Conservation (phyloP, 2,329 filamentous ascomycete genomes). For the Delphinella strobiligena region DNA sequence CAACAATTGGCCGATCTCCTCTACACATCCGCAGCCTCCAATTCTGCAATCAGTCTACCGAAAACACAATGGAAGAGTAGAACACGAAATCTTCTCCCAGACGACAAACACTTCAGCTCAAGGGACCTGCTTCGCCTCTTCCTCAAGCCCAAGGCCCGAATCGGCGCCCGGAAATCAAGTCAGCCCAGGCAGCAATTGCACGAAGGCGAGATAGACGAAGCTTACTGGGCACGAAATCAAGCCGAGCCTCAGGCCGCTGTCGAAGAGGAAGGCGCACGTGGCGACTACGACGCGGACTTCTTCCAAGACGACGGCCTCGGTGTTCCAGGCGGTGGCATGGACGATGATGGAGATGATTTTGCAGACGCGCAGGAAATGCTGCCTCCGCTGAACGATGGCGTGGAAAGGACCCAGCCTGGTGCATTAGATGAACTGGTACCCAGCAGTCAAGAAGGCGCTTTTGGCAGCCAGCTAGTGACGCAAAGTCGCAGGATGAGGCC, state of each 20-base stretch:
- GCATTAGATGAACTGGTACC: conserved; percentile 23
- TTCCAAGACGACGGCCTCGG: conserved; percentile 80
- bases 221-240: conserved; percentile 77
- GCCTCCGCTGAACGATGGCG: conserved; percentile 49
- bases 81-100: conserved; percentile 80
- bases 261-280: conserved; percentile 49
- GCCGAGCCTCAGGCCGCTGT: conserved; percentile 23
- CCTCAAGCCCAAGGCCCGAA: conserved; percentile 82
- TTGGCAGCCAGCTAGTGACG: conserved; percentile 50
- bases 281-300: conserved; percentile 94
- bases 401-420: conserved; percentile 24
- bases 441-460: conserved; percentile 41
- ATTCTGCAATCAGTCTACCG: conserved; percentile 69
- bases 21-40: conserved; percentile 70
- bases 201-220: conserved; percentile 81
- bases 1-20: conserved; percentile 60
- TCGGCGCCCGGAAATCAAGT: conserved; percentile 52
- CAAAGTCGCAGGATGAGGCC: conserved; percentile 48
- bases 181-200: conserved; percentile 33
- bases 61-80: conserved; percentile 96
- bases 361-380: conserved; percentile 72
- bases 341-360: conserved; percentile 64
- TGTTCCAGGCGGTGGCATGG: conserved; percentile 46
- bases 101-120: conserved; percentile 97
- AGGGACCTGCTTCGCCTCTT: conserved; percentile 81